Evolutionary conservation across 768 basidiomycete genomes (phyloP), one percentile per base, ranked within the genome.

Genomic region (Sistotremastrum niveocremeum): DNA sequence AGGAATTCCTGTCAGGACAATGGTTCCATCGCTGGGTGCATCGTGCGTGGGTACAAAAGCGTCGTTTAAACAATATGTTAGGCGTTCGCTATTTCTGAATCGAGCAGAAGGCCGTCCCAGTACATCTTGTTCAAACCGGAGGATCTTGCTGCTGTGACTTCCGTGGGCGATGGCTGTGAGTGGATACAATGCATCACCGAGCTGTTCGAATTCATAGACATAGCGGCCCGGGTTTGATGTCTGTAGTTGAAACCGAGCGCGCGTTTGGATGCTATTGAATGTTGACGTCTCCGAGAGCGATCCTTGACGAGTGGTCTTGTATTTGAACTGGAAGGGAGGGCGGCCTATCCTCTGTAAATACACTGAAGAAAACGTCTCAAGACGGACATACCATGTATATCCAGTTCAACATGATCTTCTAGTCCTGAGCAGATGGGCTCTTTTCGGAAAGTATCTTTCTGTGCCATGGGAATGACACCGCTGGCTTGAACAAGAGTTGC

Each of bases 261-360:
- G 73, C 7, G 77, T 70, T 53, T 88, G 85, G 37, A 90, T 86
- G 57, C 87, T 88, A 61, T 80, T 87, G 66, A 90, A 82, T 1
- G 76, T 79, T 2, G 82, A 80, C 11, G 67, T 65, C 6, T 81
- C 82, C 45, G 67, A 71, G 20, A 20, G 20, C 20, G 20, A 20
- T 20, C 20, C 20, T 44, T 79, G 72, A 57, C 76, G 73, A 1
- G 82, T 86, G 45, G 89, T 76, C 52, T 87, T 84, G 62, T 93
- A 95, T 73, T 76, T 81, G 51, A 94, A 79, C 58, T 94, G 82
- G 74, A 93, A 97, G 0, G 91, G 91, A n/a, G 88, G 80, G 20
- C 80, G 78, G 43, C 91, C 91, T 85, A 54, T 30, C 38, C 11
- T 7, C 8, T 10, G 7, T 33, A 41, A 38, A 41, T 29, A 9